A percentile compares a stretch with the other conserved stretches of the same genome.
Conservation (phyloP, 192 early-diverging fungal species). For the Powellomyces hirtus region DNA sequence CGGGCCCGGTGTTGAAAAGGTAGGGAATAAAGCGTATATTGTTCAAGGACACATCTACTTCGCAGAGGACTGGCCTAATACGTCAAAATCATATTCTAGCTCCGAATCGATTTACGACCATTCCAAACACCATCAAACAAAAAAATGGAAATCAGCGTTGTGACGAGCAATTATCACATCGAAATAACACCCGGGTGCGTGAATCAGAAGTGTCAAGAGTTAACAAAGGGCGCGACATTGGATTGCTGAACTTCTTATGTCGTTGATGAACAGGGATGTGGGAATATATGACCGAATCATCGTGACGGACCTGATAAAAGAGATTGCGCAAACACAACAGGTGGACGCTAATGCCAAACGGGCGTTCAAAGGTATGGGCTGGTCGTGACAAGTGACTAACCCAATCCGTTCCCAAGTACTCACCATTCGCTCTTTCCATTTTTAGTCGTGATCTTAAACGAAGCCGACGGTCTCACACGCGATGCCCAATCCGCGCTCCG, state of each 20-base stretch:
- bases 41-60: not conserved
- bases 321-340: conserved; percentile 94
- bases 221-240: not conserved
- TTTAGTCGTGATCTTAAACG: conserved; percentile 87
- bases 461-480: conserved; percentile 83
- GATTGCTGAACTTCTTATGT: not conserved
- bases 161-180: conserved; percentile 93
- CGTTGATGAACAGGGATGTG: conserved; percentile 68
- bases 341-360: conserved; percentile 75
- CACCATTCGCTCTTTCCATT: not conserved
- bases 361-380: conserved; percentile 77
- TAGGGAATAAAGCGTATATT: too few relatives aligned
- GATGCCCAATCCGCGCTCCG: conserved; percentile 95
- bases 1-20: conserved; percentile 88
- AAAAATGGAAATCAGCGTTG: conserved; percentile 84
- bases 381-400: too few relatives aligned
- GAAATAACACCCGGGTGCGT: conserved; percentile 89
- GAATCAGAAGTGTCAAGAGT: too few relatives aligned
- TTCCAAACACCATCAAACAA: conserved; percentile 81
- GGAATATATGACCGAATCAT: conserved; percentile 90
- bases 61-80: conserved; percentile 19
- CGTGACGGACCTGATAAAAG: conserved; percentile 95
- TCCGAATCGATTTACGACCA: conserved; percentile 85
- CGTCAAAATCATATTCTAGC: too few relatives aligned
- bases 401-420: too few relatives aligned